Conservation (phyloP, 2,329 filamentous ascomycete genomes). For the Xylariaceae sp. region DNA sequence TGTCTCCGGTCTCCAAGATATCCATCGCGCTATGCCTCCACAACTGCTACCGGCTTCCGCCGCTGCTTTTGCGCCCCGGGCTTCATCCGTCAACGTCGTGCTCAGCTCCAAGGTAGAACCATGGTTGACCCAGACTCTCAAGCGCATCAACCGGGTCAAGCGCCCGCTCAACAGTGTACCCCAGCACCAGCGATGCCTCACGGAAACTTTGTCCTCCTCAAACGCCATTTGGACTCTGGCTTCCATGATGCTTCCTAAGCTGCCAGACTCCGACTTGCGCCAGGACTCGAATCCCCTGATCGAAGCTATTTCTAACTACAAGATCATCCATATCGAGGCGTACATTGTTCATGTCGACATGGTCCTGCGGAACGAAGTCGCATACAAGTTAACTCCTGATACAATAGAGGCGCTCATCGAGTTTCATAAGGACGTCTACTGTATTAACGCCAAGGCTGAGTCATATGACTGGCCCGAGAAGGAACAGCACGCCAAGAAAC, state of each 20-base stretch:
- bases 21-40: conserved; percentile 74
- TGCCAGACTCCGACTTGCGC: conserved; percentile 81
- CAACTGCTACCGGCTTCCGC: conserved; percentile 94
- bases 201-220: conserved; percentile 86
- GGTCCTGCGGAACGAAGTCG: conserved; percentile 96
- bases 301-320: conserved; percentile 90
- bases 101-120: conserved; percentile 90
- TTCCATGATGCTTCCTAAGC: conserved; percentile 90
- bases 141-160: conserved; percentile 96
- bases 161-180: conserved; percentile 95
- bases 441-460: conserved; percentile 83
- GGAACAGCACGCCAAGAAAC: conserved; percentile 93
- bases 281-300: conserved; percentile 82
- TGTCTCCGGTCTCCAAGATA: conserved; percentile 11
- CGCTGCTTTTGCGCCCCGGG: conserved; percentile 90
- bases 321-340: conserved; percentile 90
- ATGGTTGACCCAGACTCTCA: conserved; percentile 95
- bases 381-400: conserved; percentile 94
- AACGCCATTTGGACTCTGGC: conserved; percentile 95
- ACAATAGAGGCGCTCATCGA: conserved; percentile 92
- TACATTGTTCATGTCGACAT: conserved; percentile 99
- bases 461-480: conserved; percentile 97
- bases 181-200: conserved; percentile 94
- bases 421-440: conserved; percentile 96
- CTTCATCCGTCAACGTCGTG: conserved; percentile 91